Conservation (phyloP, 192 early-diverging fungal species). For the Entomortierella chlamydospora region DNA sequence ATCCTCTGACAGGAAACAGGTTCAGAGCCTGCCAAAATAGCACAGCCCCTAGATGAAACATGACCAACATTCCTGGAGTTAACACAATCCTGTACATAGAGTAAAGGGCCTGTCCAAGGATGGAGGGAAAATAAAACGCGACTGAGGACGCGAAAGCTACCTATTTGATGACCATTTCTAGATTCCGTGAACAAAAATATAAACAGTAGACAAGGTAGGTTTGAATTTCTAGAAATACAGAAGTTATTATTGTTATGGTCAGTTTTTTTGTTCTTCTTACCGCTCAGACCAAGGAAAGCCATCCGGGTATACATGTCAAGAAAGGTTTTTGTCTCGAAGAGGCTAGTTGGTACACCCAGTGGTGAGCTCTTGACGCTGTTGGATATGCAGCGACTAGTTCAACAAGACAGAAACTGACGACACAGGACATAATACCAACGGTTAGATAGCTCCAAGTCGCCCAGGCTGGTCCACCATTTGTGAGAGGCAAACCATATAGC, state of each 20-base stretch:
- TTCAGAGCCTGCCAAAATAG: constrained; percentile 40
- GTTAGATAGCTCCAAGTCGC: constrained; percentile 37
- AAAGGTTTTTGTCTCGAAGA: constrained; percentile 12
- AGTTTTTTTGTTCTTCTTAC: constrained; percentile 14
- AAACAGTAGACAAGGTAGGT: not conserved
- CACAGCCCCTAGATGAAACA: constrained; percentile 37
- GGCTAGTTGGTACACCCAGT: constrained; percentile 40
- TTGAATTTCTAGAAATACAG: not conserved
- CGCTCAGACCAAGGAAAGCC: constrained; percentile 33
- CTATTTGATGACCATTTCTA: not conserved
- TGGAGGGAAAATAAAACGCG: constrained; percentile 40
- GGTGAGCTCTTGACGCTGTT: constrained; percentile 31
- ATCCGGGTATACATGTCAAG: constrained; percentile 44
- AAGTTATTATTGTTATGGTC: too few relatives aligned
- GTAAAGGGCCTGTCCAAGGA: constrained; percentile 21
- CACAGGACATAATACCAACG: constrained; percentile 33
- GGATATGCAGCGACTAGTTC: constrained; percentile 48
- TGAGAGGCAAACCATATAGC: constrained; percentile 33
- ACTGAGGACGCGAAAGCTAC: constrained; percentile 25
- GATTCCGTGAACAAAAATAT: not conserved
- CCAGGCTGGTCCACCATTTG: constrained; percentile 46
- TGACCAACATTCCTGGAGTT: constrained; percentile 38
- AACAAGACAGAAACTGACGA: constrained; percentile 33
- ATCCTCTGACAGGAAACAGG: constrained; percentile 21
- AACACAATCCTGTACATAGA: constrained; percentile 11